Evolutionary conservation across 2,329 filamentous ascomycete genomes (phyloP).

Genomic region (Gaeumannomyces sp.): DNA sequence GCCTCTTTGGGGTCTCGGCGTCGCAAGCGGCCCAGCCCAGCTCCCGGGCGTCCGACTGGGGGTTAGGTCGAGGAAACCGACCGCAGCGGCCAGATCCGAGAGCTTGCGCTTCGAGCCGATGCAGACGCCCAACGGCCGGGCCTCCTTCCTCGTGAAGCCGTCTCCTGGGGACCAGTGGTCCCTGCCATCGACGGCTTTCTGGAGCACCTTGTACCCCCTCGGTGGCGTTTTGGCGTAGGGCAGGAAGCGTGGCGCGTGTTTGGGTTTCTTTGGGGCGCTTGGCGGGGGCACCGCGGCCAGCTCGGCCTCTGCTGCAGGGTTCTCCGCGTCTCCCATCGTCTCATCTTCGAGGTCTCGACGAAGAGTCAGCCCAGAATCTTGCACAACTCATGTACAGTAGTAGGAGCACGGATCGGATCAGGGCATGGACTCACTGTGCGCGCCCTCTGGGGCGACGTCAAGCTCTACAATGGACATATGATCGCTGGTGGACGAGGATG

Average conservation of each 20-base stretch:
- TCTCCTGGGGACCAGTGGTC: slow-evolving; percentile 7
- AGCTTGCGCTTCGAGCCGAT: slow-evolving; percentile 9
- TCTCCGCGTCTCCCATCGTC: background rate
- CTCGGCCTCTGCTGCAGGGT: background rate
- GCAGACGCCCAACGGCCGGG: background rate
- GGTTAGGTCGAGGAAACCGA: slow-evolving; percentile 4
- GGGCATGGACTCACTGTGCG: background rate
- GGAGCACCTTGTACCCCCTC: slow-evolving; percentile 7
- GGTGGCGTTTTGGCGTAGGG: background rate
- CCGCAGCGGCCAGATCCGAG: slow-evolving; percentile 5
- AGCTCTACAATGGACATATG: background rate
- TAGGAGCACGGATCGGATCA: background rate
- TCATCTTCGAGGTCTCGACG: background rate
- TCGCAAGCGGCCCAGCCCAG: background rate
- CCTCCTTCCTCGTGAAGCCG: slow-evolving; percentile 5
- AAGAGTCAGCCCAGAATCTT: background rate
- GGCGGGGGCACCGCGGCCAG: background rate
- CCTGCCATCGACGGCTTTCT: background rate
- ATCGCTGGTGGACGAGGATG: background rate
- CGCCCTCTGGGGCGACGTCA: background rate
- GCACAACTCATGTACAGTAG: background rate
- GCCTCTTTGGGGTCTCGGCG: background rate
- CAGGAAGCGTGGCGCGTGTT: slow-evolving; percentile 1
- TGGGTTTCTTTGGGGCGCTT: background rate
- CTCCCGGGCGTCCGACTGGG: background rate